These are phyloP conservation scores for Hypsizygus marmoreus DNA, from an alignment of 768 basidiomycete species.

Conservation along the genomic window DNA sequence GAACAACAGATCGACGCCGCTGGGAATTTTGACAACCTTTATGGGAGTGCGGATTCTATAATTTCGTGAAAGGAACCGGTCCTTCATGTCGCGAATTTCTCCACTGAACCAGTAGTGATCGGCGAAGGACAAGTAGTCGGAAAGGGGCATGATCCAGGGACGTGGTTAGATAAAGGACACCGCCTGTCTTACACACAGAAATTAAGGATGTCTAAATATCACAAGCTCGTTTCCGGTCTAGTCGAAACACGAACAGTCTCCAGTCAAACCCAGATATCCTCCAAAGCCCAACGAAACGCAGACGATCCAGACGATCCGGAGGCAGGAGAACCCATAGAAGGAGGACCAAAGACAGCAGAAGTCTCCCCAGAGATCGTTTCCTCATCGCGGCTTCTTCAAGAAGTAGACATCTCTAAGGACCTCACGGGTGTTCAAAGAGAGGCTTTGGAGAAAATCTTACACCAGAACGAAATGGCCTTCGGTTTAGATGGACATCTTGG, in stretches of 20 bases:
- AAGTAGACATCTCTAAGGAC: not conserved
- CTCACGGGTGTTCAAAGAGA: not conserved
- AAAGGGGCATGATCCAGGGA: slow-evolving; percentile 6
- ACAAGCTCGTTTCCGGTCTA: too few species aligned
- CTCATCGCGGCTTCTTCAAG: not conserved
- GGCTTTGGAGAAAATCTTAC: slow-evolving; percentile 16
- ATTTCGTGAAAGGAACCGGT: slow-evolving; percentile 9
- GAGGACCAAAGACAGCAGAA: slow-evolving; percentile 31
- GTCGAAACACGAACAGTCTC: not conserved
- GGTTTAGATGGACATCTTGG: too few species aligned
- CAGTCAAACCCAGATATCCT: not conserved
- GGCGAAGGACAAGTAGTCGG: too few species aligned
- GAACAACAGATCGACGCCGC: slow-evolving; percentile 8
- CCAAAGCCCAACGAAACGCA: not conserved
- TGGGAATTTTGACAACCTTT: slow-evolving; percentile 8
- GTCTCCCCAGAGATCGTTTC: slow-evolving; percentile 16
- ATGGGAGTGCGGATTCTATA: slow-evolving; percentile 18
- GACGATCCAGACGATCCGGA: slow-evolving; percentile 12
- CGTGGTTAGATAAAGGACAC: slow-evolving; percentile 14
- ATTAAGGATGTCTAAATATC: slow-evolving; percentile 5
- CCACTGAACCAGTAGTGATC: too few species aligned
- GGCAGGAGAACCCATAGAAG: slow-evolving; percentile 24
- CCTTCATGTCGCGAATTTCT: slow-evolving; percentile 2
- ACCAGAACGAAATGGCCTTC: not conserved
- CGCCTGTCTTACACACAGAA: slow-evolving; percentile 1